A percentile compares a stretch with the other conserved stretches of the same genome.
Evolutionary conservation across 2,329 filamentous ascomycete species (phyloP).

Genomic region (Elsinoe perseae): DNA sequence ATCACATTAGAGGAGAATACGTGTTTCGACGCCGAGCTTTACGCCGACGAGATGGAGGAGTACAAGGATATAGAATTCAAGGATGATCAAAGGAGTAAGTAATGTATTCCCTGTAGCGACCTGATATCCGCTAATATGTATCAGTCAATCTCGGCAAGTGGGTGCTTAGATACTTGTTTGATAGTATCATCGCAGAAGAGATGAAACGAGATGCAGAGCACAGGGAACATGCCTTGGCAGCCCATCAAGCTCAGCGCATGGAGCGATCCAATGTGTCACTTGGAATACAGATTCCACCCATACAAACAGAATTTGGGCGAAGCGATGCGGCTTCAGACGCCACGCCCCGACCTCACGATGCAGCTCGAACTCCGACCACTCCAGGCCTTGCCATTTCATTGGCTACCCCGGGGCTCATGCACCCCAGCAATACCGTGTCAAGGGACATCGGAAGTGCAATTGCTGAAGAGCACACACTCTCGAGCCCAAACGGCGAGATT

Average conservation of each 20-base stretch:
- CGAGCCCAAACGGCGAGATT: constrained; percentile 46
- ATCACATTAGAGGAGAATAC: constrained; percentile 90
- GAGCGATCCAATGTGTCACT: constrained; percentile 52
- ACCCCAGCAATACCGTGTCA: constrained; percentile 28
- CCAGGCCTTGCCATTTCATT: constrained; percentile 72
- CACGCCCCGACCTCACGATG: constrained; percentile 53
- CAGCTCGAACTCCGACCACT: constrained; percentile 55
- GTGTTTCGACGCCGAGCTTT: constrained; percentile 95
- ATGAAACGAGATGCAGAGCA: constrained; percentile 70
- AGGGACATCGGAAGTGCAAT: constrained; percentile 33
- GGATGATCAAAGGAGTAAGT: constrained; percentile 85
- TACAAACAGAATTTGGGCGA: constrained; percentile 39
- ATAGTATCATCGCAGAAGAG: constrained; percentile 81
- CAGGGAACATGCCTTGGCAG: constrained; percentile 58
- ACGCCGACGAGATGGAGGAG: constrained; percentile 77
- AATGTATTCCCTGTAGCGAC: constrained; percentile 10
- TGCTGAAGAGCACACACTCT: constrained; percentile 40
- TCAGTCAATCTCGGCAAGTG: constrained; percentile 97
- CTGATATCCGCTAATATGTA: constrained; percentile 21
- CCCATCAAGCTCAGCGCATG: constrained; percentile 52
- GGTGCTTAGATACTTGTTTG: constrained; percentile 88
- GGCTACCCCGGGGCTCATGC: constrained; percentile 30
- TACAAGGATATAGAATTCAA: constrained; percentile 70
- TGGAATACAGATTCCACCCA: constrained; percentile 51
- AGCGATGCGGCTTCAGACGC: constrained; percentile 37